A percentile compares a stretch with the other conserved stretches of the same genome.
These are phyloP conservation scores for Pulicaria dysenterica DNA, from an alignment of 129 eudicot genomes.

Conservation along the genomic window DNA sequence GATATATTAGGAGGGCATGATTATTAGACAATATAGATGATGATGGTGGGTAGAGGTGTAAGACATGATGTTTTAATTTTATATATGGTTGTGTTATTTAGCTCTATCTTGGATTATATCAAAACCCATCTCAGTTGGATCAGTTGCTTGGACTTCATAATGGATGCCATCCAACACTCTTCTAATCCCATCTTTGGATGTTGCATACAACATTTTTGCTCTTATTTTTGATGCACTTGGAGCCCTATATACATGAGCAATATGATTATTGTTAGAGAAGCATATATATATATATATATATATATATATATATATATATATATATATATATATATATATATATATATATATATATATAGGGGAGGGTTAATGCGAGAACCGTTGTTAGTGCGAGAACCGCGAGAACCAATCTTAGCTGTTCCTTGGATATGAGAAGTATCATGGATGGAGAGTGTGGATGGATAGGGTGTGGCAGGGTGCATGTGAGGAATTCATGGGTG, in stretches of 20 bases:
- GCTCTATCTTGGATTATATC: constrained; percentile 74
- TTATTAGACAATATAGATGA: constrained; percentile 20
- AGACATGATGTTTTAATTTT: background rate
- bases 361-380: too few relatives aligned
- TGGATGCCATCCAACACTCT: constrained; percentile 82
- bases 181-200: constrained; percentile 81
- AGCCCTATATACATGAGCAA: constrained; percentile 60
- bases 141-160: constrained; percentile 89
- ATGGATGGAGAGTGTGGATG: too few relatives aligned
- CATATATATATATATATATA: background rate
- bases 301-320: background rate
- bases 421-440: too few relatives aligned
- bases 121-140: constrained; percentile 86
- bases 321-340: constrained; percentile 13
- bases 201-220: constrained; percentile 80
- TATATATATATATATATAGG: background rate
- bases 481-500: too few relatives aligned
- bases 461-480: too few relatives aligned
- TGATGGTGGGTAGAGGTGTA: constrained; percentile 20
- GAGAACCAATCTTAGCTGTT: too few relatives aligned
- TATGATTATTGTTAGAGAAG: too few relatives aligned
- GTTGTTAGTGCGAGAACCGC: too few relatives aligned
- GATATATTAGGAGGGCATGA: too few relatives aligned
- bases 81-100: constrained; percentile 39
- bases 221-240: constrained; percentile 79